These are phyloP conservation scores for Fistulinella prunicolor DNA, from an alignment of 768 basidiomycete genomes.

Conservation along the genomic window DNA sequence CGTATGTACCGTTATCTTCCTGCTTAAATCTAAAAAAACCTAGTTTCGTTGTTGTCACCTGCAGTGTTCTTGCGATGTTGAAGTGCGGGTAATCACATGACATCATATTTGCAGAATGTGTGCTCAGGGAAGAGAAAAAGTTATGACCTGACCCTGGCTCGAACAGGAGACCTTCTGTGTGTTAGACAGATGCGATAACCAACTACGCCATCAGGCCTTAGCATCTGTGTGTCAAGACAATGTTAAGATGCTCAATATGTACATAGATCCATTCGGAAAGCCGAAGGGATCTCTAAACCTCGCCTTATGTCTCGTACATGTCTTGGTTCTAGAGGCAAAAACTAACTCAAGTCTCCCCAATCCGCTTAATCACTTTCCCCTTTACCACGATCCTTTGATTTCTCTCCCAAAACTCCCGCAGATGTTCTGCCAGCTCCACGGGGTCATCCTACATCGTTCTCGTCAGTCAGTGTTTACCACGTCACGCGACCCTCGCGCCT, in stretches of 20 bases:
- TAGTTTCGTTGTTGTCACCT: not conserved
- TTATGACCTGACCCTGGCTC: slow-evolving; percentile 50
- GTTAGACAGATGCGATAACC: slow-evolving; percentile 83
- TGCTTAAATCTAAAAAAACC: slow-evolving; percentile 9
- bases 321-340: not conserved
- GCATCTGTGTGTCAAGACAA: no score
- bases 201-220: slow-evolving; percentile 39
- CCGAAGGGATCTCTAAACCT: no score
- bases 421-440: slow-evolving; percentile 66
- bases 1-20: slow-evolving; percentile 20
- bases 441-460: slow-evolving; percentile 72
- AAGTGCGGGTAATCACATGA: no score
- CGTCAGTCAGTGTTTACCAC: not conserved
- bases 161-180: slow-evolving; percentile 74
- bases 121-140: slow-evolving; percentile 3
- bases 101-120: no score
- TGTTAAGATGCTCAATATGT: no score
- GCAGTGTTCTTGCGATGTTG: no score
- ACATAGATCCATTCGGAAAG: no score
- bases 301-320: no score
- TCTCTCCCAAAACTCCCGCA: slow-evolving; percentile 88
- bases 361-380: slow-evolving; percentile 46
- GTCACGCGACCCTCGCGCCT: not conserved
- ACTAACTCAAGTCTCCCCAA: slow-evolving; percentile 42
- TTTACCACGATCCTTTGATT: slow-evolving; percentile 74